Percentiles rank a stretch among this genome's conserved stretches.
phyloP scores from a whole-genome alignment of 345 rosid genomes.

The Kandelia obovata region DNA sequence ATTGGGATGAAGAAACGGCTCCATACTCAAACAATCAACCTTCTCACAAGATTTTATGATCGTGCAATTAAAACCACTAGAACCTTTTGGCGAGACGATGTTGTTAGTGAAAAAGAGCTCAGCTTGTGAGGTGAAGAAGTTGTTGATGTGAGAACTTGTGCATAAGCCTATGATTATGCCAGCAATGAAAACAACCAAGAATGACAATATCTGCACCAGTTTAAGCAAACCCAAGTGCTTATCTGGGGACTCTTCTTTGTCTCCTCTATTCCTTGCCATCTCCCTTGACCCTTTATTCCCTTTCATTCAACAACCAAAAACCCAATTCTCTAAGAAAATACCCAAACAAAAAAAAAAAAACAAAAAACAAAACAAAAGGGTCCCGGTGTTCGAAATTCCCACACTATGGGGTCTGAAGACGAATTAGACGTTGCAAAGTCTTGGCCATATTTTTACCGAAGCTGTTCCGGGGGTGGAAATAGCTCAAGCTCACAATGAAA shows the following conservation, averaged over 20 bases:
- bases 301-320: no score
- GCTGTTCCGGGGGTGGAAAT: no score
- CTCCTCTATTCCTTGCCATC: conserved; percentile 49
- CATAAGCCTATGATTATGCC: conserved; percentile 75
- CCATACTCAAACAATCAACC: conserved; percentile 46
- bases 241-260: conserved; percentile 34
- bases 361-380: no score
- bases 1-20: conserved; percentile 45
- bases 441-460: no score
- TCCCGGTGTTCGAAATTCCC: no score
- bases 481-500: no score
- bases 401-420: no score
- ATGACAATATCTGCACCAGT: conserved; percentile 64
- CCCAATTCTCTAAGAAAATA: no score
- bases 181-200: conserved; percentile 68
- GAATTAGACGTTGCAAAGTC: no score
- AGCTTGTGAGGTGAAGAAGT: conserved; percentile 51
- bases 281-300: neutral
- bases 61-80: conserved; percentile 27
- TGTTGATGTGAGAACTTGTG: conserved; percentile 62
- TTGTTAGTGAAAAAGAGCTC: conserved; percentile 35
- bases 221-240: conserved; percentile 53
- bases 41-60: conserved; percentile 31
- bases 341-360: no score
- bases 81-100: conserved; percentile 22